These are phyloP conservation scores for Actinomortierella ambigua DNA, from an alignment of 371 early-diverging fungal species.

Conservation along the genomic window DNA sequence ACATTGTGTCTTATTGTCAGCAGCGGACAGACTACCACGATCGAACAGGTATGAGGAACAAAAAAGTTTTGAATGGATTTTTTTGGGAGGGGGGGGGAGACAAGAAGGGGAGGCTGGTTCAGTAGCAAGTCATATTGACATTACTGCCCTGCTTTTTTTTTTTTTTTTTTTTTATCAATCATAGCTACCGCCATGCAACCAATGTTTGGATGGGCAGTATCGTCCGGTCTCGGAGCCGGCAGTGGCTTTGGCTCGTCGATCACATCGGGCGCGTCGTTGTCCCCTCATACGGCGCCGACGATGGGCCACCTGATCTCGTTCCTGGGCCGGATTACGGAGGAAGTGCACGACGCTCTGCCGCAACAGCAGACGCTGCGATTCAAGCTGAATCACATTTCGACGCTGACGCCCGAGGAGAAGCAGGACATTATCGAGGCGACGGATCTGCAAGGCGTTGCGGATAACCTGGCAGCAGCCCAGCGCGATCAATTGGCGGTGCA, in stretches of 20 bases:
- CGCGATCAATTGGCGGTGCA: conserved; percentile 52
- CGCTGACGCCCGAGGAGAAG: conserved; percentile 43
- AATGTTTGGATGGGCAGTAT: conserved; percentile 39
- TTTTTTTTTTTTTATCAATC: neutral
- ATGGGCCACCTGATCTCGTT: too few species aligned
- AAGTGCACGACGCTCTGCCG: conserved; percentile 28
- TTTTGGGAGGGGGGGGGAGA: too few species aligned
- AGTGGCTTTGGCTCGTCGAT: too few species aligned
- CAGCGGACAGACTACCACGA: conserved; percentile 35
- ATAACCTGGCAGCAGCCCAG: conserved; percentile 47
- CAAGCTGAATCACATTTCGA: conserved; percentile 24
- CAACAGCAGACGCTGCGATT: conserved; percentile 24
- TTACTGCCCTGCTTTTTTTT: neutral
- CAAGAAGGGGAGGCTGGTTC: too few species aligned
- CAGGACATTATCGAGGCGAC: conserved; percentile 48
- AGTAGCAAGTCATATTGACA: too few species aligned
- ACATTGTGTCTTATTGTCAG: conserved; percentile 52
- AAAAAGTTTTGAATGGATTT: too few species aligned
- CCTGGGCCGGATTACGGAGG: conserved; percentile 19
- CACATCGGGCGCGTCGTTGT: too few species aligned
- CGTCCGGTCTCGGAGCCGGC: neutral
- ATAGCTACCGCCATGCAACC: conserved; percentile 5
- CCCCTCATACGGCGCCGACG: too few species aligned
- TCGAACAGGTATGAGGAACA: conserved; percentile 32
- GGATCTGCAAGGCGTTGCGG: conserved; percentile 37